These are phyloP conservation scores for Candida sp. DNA, from an alignment of 1,139 yeast genomes.

Conservation along the genomic window DNA sequence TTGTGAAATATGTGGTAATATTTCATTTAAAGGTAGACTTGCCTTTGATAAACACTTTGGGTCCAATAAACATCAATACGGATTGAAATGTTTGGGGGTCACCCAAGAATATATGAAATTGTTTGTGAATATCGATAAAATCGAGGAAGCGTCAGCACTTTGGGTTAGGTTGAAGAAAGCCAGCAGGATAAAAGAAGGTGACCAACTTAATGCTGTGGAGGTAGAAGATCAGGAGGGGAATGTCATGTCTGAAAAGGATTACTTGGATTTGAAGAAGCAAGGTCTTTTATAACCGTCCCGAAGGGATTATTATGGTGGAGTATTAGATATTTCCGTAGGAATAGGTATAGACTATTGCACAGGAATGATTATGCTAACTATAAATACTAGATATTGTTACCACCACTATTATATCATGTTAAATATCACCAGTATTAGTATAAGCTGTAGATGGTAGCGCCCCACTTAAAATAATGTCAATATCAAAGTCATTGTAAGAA, in stretches of 20 bases:
- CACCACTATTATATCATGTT: too few relatives aligned
- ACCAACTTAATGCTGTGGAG: slow-evolving; percentile 61
- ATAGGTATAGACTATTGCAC: too few relatives aligned
- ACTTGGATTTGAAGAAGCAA: slow-evolving; percentile 79
- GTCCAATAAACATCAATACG: slow-evolving; percentile 67
- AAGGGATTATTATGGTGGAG: too few relatives aligned
- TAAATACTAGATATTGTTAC: too few relatives aligned
- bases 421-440: background rate
- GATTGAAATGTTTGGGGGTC: slow-evolving; percentile 75
- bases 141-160: slow-evolving; percentile 64
- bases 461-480: background rate
- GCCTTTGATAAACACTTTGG: slow-evolving; percentile 73
- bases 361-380: too few relatives aligned
- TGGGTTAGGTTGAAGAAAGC: slow-evolving; percentile 48
- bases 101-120: slow-evolving; percentile 30
- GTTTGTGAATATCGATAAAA: slow-evolving; percentile 64
- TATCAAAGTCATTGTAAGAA: too few relatives aligned
- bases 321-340: too few relatives aligned
- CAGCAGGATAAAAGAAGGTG: slow-evolving; percentile 33
- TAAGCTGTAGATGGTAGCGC: background rate
- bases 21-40: slow-evolving; percentile 68
- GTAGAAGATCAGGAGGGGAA: slow-evolving; percentile 93
- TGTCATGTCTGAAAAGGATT: slow-evolving; percentile 82
- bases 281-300: slow-evolving; percentile 47
- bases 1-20: slow-evolving; percentile 89